Percentiles rank a stretch among this genome's conserved stretches.
Conservation (phyloP, 179 eudicot genomes). For the Silene noctiflora region DNA sequence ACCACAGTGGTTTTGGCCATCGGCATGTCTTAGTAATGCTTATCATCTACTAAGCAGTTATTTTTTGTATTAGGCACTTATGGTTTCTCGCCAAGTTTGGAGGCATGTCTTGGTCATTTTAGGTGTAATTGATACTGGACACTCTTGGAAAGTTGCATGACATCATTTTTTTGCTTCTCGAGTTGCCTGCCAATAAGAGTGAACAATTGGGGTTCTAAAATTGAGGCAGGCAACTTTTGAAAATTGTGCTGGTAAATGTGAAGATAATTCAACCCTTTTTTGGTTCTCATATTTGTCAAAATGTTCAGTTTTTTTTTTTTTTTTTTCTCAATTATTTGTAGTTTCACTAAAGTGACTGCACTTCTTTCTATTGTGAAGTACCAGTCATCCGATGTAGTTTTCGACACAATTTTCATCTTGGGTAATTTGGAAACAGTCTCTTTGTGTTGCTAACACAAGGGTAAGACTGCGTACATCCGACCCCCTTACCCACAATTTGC, state of each 20-base stretch:
- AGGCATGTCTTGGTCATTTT: slow-evolving; percentile 4
- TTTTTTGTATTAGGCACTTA: background rate
- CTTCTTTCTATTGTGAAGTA: too few species aligned
- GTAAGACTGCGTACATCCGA: too few species aligned
- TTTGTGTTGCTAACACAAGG: too few species aligned
- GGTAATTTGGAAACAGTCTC: too few species aligned
- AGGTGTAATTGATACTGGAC: slow-evolving; percentile 5
- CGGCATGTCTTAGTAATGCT: background rate
- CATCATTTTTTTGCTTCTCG: background rate
- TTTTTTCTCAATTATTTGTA: background rate
- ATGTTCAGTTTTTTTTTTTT: background rate
- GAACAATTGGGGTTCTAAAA: background rate
- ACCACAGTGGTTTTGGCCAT: background rate
- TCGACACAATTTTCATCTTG: too few species aligned
- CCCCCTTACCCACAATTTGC: too few species aligned
- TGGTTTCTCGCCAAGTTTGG: background rate
- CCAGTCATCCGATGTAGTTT: too few species aligned
- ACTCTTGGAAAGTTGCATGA: background rate
- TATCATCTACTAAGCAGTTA: background rate
- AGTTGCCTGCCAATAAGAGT: background rate
- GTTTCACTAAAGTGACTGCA: background rate
- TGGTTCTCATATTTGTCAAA: background rate
- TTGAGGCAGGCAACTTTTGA: background rate
- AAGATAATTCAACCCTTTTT: background rate
- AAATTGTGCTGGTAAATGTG: background rate